Percentiles rank a stretch among this genome's conserved stretches.
Conservation (phyloP, 805 yeast genomes). For the Wickerhamomyces bovis region DNA sequence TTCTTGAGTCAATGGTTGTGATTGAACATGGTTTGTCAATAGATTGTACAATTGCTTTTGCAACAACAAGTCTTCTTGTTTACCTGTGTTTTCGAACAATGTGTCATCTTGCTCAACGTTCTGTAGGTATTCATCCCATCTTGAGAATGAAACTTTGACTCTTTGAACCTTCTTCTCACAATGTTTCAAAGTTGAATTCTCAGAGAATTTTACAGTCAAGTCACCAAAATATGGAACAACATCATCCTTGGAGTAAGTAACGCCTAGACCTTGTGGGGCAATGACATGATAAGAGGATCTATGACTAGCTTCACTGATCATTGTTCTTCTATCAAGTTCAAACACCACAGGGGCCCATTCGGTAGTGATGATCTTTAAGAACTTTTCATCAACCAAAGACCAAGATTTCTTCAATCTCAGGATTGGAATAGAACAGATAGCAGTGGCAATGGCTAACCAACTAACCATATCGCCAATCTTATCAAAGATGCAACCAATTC, state of each 20-base stretch:
- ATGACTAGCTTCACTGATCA: constrained; percentile 49
- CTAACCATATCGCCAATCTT: constrained; percentile 87
- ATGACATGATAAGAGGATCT: constrained; percentile 64
- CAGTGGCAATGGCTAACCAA: constrained; percentile 86
- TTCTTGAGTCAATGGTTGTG: constrained; percentile 41
- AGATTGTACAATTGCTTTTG: constrained; percentile 38
- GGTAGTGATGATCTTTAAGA: constrained; percentile 54
- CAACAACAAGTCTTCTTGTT: constrained; percentile 25
- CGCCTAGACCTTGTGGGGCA: constrained; percentile 86
- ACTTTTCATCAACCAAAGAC: constrained; percentile 58
- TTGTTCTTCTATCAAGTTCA: constrained; percentile 74
- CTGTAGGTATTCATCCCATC: constrained; percentile 74
- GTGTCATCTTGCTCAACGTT: constrained; percentile 38
- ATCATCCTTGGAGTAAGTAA: constrained; percentile 62
- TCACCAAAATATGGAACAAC: constrained; percentile 93
- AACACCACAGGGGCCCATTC: constrained; percentile 94
- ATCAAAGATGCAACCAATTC: constrained; percentile 71
- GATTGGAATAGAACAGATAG: constrained; percentile 76
- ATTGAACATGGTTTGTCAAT: constrained; percentile 36
- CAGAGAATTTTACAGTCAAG: constrained; percentile 42
- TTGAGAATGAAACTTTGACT: constrained; percentile 63
- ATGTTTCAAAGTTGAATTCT: constrained; percentile 39
- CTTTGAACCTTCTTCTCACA: constrained; percentile 62
- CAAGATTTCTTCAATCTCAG: constrained; percentile 70
- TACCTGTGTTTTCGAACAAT: constrained; percentile 19